Percentiles rank a stretch among this genome's conserved stretches.
These are phyloP conservation scores for Capsella bursapastoris DNA, from an alignment of 345 rosid genomes.

Conservation along the genomic window DNA sequence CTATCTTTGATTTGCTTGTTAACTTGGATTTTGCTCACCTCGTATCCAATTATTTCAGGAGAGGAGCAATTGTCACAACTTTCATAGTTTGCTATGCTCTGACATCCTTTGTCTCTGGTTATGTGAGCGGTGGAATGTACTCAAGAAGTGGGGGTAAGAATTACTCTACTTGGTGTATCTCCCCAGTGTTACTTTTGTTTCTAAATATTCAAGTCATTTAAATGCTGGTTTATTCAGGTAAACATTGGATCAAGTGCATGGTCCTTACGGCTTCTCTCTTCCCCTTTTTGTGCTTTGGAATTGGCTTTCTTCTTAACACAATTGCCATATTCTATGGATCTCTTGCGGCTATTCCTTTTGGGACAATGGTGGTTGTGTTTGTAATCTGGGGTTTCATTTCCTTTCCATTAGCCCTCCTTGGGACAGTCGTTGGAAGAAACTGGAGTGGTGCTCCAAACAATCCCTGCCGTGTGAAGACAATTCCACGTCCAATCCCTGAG, in stretches of 20 bases:
- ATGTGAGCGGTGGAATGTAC: conserved; percentile 99
- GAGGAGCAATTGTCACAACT: conserved; percentile 99
- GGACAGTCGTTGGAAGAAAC: conserved; percentile 91
- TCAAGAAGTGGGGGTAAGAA: conserved; percentile 93
- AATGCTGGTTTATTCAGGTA: conserved; percentile 54
- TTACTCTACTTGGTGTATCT: conserved; percentile 12
- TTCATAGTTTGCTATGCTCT: conserved; percentile 96
- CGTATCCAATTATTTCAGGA: conserved; percentile 56
- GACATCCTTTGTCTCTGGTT: conserved; percentile 96
- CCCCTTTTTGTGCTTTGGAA: conserved; percentile 91
- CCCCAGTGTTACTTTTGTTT: conserved; percentile 6
- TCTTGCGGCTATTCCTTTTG: conserved; percentile 94
- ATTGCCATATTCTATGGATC: conserved; percentile 93
- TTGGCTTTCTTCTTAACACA: conserved; percentile 85
- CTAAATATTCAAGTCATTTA: neutral
- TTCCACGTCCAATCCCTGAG: conserved; percentile 97
- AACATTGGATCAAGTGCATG: conserved; percentile 95
- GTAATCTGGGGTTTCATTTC: conserved; percentile 96
- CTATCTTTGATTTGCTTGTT: conserved; percentile 15
- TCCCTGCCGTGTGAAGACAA: conserved; percentile 96
- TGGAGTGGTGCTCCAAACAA: conserved; percentile 97
- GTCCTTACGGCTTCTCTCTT: conserved; percentile 92
- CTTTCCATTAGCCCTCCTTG: conserved; percentile 91
- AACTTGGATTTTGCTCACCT: conserved; percentile 17
- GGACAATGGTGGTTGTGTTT: conserved; percentile 92